phyloP scores from a whole-genome alignment of 2,329 filamentous ascomycete genomes.

The Colletotrichum liaoningense region DNA sequence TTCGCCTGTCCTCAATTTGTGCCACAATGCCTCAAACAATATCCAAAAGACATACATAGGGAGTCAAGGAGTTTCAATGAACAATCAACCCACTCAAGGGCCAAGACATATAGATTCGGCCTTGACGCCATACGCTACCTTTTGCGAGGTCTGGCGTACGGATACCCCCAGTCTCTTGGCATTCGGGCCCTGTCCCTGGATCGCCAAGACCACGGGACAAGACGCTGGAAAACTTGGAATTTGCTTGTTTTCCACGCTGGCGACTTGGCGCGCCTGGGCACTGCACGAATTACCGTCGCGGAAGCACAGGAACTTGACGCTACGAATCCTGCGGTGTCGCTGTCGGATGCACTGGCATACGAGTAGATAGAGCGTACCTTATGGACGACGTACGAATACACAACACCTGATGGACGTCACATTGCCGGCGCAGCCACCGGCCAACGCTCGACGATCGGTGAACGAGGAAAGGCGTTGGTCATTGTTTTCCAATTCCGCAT shows the following conservation, averaged over 20 bases:
- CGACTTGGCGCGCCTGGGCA: constrained; percentile 34
- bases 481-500: constrained; percentile 8
- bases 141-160: neutral
- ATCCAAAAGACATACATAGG: neutral
- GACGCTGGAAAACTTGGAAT: constrained; percentile 35
- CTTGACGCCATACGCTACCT: neutral
- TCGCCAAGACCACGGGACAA: constrained; percentile 36
- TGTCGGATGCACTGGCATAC: no score
- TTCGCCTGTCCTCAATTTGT: neutral
- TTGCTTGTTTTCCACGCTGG: constrained; percentile 33
- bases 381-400: neutral
- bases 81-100: neutral
- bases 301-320: neutral
- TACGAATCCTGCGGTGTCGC: neutral
- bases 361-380: no score
- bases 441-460: neutral
- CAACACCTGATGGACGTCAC: neutral
- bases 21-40: neutral
- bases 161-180: constrained; percentile 1
- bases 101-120: neutral
- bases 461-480: neutral
- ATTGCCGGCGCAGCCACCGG: neutral
- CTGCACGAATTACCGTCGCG: constrained; percentile 1
- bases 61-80: neutral
- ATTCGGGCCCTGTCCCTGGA: constrained; percentile 22